Evolutionary conservation across 2,329 filamentous ascomycete genomes (phyloP), one percentile per base, ranked within the genome.

Genomic region (Fusarium sterilihyphosum): DNA sequence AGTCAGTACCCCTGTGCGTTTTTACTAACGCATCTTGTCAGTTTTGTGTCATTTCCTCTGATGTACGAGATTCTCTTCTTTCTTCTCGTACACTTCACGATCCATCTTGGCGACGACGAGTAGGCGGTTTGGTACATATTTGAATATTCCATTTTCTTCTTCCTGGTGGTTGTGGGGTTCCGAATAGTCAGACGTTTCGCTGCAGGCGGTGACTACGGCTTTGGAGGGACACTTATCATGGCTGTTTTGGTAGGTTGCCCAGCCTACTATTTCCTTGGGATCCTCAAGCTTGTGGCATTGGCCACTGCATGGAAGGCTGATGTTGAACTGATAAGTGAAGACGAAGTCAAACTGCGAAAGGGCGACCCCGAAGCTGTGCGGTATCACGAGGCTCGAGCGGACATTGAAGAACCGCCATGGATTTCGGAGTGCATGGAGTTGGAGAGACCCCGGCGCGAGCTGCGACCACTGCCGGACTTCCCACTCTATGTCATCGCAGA

Each of bases 241-340:
- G 66, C 59, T 20, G 12, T 56, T 5, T 2, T 71, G 16, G 20
- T 60, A 8, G 43, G 44, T 14, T 35, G 52, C n/a, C 53, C 41
- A 17, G 54, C 35, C 10, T 57, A 53, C 13, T 74, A 73, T 29
- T 9, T 38, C 6, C 63, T 63, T 13, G 50, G 58, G 11, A 8
- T 74, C 5, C 20, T 77, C 8, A 73, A 67, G 37, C 29, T 76
- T 14, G 63, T 60, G 33, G 62, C 65, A 22, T 47, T 76, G 10
- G 24, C 72, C 14, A 70, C 65, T 4, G 57, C 61, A 35, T 65
- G 49, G 61, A 43, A 46, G 37, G 46, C 47, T 1, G 56, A 69
- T 38, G 41, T 47, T 2, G 47, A 67, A 22, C 41, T 46, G 24
- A 26, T 47, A 8, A 47, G 17, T 7, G 31, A 26, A 29, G n/a